Conservation (phyloP, 495 filamentous ascomycete species). For the Tuber umbilicatum region DNA sequence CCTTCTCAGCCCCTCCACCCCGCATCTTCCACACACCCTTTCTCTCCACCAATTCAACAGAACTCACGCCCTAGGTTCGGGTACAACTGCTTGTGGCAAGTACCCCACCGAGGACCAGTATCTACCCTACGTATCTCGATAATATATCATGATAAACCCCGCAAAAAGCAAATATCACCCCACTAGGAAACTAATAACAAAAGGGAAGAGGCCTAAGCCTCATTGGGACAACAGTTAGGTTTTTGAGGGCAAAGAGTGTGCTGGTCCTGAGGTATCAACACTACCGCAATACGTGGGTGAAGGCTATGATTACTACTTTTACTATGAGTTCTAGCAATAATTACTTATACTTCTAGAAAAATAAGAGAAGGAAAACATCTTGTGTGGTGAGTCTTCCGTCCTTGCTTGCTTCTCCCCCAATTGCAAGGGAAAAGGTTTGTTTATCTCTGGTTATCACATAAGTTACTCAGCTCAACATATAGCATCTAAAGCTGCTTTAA, state of each 20-base stretch:
- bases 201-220: not conserved
- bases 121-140: not conserved
- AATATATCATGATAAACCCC: not conserved
- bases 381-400: not conserved
- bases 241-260: not conserved
- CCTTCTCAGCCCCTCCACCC: not conserved
- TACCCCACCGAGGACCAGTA: not conserved
- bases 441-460: not conserved
- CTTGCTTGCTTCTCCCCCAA: not conserved
- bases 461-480: not conserved
- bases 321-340: not conserved
- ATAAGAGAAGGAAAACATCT: not conserved
- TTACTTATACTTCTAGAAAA: not conserved
- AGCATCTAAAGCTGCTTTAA: not conserved
- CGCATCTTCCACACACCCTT: not conserved
- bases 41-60: not conserved
- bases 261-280: not conserved
- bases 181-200: not conserved
- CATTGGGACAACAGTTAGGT: not conserved
- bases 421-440: not conserved
- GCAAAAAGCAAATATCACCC: not conserved
- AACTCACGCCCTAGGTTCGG: not conserved
- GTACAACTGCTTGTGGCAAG: not conserved
- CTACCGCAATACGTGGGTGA: not conserved
- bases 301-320: not conserved